Evolutionary conservation across 2,329 filamentous ascomycete genomes (phyloP), one percentile per base, ranked within the genome.

Genomic region (Fusarium hainanense): DNA sequence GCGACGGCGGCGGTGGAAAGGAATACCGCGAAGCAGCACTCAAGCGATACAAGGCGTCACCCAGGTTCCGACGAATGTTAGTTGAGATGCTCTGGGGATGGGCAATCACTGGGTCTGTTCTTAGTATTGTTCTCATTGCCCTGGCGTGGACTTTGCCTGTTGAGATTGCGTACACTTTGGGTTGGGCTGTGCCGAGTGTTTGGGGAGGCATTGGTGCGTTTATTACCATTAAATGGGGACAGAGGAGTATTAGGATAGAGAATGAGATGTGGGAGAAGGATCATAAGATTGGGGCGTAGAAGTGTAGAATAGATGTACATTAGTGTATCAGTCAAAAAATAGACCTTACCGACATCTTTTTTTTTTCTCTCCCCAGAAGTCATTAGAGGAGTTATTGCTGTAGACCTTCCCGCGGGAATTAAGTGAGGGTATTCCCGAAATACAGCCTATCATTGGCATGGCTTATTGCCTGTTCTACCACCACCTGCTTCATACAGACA

Each of bases 201-300:
- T 69, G 66, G 66, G 66, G 66, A 2, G 66, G 37, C 12, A 18
- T 66, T 18, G 66, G 66, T 1, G 66, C 66, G 28, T 69, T 27
- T 30, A 2, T 37, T 4, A 69, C 66, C 13, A 69, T 69, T 4
- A 61, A 51, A 69, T 69, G 65, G 66, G 60, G 66, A 4, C 65
- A 69, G n/a, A 65, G 65, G 10, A 69, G 46, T 9, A 25, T 69
- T n/a, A 23, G 50, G 23, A 66, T 69, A 69, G 66, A 69, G n/a
- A 51, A 47, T 8, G 60, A 69, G 40, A 69, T 50, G 2, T 69
- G 65, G 66, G 2, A n/a, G 2, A 49, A 47, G 4, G 65, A 69
- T 25, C 47, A 52, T 0, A 41, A 43, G 34, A 1, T 23, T 2
- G 47, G 11, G 16, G 44, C 46, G 47, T 25, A 46, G n/a, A 43